A percentile compares a stretch with the other conserved stretches of the same genome.
Evolutionary conservation across 495 filamentous ascomycete species (phyloP).

Genomic region (Cryomyces antarcticus): DNA sequence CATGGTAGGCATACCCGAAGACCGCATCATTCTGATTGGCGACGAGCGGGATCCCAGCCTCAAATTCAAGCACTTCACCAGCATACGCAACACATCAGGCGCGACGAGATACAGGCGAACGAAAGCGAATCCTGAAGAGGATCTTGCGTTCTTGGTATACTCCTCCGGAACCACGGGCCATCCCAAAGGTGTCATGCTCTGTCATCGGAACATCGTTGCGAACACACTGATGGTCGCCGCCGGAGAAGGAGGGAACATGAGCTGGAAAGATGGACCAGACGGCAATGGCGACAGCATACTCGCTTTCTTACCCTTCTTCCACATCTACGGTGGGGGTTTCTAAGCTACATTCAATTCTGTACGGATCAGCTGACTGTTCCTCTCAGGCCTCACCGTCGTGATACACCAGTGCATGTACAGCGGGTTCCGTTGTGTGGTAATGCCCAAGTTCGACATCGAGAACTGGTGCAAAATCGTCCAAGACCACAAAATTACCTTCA

Average conservation of each 20-base stretch:
- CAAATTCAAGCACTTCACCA: constrained; percentile 56
- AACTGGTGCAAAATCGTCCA: constrained; percentile 60
- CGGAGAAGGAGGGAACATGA: constrained; percentile 38
- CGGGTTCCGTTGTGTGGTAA: constrained; percentile 52
- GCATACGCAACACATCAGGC: constrained; percentile 38
- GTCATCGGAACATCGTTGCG: constrained; percentile 60
- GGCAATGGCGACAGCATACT: constrained; percentile 50
- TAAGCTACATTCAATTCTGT: neutral
- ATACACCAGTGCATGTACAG: constrained; percentile 42
- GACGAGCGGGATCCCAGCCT: constrained; percentile 40
- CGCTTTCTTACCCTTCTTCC: constrained; percentile 80
- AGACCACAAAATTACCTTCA: constrained; percentile 50
- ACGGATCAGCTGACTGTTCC: neutral
- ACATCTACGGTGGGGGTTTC: constrained; percentile 50
- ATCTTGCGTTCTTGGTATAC: constrained; percentile 56
- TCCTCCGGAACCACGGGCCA: constrained; percentile 78
- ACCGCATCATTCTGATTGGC: constrained; percentile 57
- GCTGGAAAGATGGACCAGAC: constrained; percentile 36
- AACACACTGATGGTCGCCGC: constrained; percentile 38
- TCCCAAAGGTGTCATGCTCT: constrained; percentile 86
- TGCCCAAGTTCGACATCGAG: constrained; percentile 70
- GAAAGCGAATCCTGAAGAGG: constrained; percentile 32
- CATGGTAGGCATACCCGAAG: constrained; percentile 41
- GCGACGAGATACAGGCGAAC: constrained; percentile 26
- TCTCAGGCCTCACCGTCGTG: constrained; percentile 27